A percentile compares a stretch with the other conserved stretches of the same genome.
Evolutionary conservation across 352 stramenopile species (phyloP).

Genomic region (Globisporangium polare): DNA sequence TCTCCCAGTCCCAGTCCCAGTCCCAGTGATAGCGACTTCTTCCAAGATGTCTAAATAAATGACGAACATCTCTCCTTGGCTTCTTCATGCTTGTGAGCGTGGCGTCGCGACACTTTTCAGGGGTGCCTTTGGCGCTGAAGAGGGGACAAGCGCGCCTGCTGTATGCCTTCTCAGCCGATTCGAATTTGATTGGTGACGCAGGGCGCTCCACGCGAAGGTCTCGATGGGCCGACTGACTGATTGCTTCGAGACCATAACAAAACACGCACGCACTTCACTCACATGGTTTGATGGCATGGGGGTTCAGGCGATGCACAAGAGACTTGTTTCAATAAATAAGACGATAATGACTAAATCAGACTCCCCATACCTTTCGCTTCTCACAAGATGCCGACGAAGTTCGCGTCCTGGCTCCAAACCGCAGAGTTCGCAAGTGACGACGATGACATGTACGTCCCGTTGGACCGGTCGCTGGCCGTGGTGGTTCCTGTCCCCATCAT

Average conservation of each 20-base stretch:
- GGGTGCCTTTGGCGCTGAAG: no score
- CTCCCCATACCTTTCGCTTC: neutral
- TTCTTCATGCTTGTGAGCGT: neutral
- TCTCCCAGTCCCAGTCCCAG: neutral
- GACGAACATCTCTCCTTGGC: neutral
- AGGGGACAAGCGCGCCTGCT: no score
- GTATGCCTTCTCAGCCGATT: no score
- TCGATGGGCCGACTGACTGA: no score
- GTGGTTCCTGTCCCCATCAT: conserved; percentile 1
- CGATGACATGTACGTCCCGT: conserved; percentile 3
- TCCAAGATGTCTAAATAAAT: neutral
- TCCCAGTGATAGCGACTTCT: neutral
- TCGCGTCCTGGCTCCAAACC: neutral
- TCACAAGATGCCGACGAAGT: conserved; percentile 7
- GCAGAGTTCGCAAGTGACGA: neutral
- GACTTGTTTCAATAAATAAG: neutral
- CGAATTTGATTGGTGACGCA: no score
- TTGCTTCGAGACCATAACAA: no score
- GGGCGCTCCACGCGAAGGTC: no score
- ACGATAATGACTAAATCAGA: neutral
- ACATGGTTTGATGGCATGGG: neutral
- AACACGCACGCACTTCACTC: neutral
- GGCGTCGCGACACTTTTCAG: neutral
- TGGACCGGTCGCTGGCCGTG: neutral
- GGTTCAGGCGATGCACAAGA: neutral